Percentiles rank a stretch among this genome's conserved stretches.
These are phyloP conservation scores for Trypanosoma avium DNA, from an alignment of 208 protist genomes.

Conservation along the genomic window DNA sequence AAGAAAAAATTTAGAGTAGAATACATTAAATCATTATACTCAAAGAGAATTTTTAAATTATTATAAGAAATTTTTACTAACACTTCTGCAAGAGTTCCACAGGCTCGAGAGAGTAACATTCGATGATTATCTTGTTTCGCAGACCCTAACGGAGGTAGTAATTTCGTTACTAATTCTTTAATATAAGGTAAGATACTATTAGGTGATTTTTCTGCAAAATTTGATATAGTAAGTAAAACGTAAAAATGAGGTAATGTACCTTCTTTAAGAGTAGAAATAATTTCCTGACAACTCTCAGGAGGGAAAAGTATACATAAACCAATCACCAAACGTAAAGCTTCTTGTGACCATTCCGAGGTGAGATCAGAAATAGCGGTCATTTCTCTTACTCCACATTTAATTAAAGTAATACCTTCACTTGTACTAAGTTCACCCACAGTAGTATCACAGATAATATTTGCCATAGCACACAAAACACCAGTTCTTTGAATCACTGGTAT, in stretches of 20 bases:
- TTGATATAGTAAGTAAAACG: constrained; percentile 20
- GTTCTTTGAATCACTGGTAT: neutral
- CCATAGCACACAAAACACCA: constrained; percentile 7
- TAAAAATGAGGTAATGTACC: constrained; percentile 31
- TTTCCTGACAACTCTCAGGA: neutral
- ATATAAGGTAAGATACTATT: constrained; percentile 25
- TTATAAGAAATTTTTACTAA: constrained; percentile 2
- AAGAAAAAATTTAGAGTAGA: constrained; percentile 23
- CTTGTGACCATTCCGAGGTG: constrained; percentile 23
- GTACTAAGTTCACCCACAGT: neutral
- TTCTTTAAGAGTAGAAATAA: constrained; percentile 9
- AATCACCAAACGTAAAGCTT: constrained; percentile 27
- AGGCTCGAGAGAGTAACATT: constrained; percentile 24
- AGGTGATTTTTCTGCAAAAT: constrained; percentile 20
- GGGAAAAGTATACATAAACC: constrained; percentile 24
- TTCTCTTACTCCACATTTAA: constrained; percentile 15
- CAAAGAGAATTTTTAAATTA: neutral
- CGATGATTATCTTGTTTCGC: constrained; percentile 32
- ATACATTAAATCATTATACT: constrained; percentile 27
- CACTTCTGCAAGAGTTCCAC: constrained; percentile 29
- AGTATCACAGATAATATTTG: neutral
- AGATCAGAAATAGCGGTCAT: constrained; percentile 24
- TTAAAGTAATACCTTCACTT: constrained; percentile 1
- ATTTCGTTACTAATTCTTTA: constrained; percentile 21
- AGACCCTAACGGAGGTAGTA: constrained; percentile 26